phyloP scores from a whole-genome alignment of 495 filamentous ascomycete species.

The Penicillium bovifimosum region DNA sequence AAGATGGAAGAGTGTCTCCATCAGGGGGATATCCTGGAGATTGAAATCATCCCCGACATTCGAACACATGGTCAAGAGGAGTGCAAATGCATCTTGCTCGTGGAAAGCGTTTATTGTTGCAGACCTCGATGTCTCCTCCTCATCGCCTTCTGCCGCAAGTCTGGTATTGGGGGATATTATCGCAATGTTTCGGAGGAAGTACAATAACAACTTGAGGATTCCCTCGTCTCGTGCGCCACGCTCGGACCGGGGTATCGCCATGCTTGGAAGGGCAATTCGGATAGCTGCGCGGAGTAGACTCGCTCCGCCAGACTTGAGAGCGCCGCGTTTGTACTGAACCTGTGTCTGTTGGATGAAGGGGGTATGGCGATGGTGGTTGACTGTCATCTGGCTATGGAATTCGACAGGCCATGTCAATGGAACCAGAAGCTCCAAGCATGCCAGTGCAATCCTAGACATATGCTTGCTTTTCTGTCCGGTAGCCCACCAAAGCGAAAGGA shows the following conservation, averaged over 20 bases:
- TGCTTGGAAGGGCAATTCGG: slow-evolving; percentile 77
- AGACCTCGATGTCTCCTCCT: slow-evolving; percentile 83
- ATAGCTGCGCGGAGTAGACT: slow-evolving; percentile 73
- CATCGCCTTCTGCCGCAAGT: slow-evolving; percentile 62
- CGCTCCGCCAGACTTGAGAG: slow-evolving; percentile 73
- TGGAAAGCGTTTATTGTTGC: slow-evolving; percentile 83
- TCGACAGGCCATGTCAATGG: slow-evolving; percentile 94
- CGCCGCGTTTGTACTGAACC: slow-evolving; percentile 78
- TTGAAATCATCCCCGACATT: slow-evolving; percentile 91
- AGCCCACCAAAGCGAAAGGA: slow-evolving; percentile 72
- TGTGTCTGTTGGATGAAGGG: slow-evolving; percentile 86
- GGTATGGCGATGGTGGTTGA: slow-evolving; percentile 86
- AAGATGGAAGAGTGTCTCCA: slow-evolving; percentile 88
- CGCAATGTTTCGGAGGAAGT: slow-evolving; percentile 80
- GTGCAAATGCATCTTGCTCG: slow-evolving; percentile 80
- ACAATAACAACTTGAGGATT: slow-evolving; percentile 87
- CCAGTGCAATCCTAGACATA: slow-evolving; percentile 74
- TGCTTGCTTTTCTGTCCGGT: slow-evolving; percentile 60
- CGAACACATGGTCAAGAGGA: slow-evolving; percentile 79
- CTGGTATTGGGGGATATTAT: slow-evolving; percentile 67
- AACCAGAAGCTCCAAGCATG: slow-evolving; percentile 87
- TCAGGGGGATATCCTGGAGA: slow-evolving; percentile 73
- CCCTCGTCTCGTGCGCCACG: slow-evolving; percentile 77
- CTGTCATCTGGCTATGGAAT: slow-evolving; percentile 73
- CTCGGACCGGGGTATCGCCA: slow-evolving; percentile 72